Evolutionary conservation across 371 early-diverging fungal genomes (phyloP).

Genomic region (Conidiobolus incongruus): DNA sequence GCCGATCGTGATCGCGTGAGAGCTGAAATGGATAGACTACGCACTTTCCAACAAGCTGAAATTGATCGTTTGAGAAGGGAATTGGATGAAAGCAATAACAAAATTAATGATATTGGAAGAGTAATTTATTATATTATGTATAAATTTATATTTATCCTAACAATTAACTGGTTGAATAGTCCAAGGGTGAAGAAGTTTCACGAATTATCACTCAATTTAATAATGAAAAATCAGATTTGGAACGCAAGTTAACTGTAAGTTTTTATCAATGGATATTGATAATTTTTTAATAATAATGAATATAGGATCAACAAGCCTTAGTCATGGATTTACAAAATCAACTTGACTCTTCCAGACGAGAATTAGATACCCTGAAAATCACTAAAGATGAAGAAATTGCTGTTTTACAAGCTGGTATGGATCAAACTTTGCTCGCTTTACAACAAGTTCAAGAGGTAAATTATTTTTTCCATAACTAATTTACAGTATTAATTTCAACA

Average conservation of each 20-base stretch:
- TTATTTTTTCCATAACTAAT: background rate
- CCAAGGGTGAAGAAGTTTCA: constrained; percentile 64
- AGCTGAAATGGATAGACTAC: constrained; percentile 40
- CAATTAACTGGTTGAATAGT: constrained; percentile 7
- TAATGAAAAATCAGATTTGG: constrained; percentile 56
- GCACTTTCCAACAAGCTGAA: constrained; percentile 46
- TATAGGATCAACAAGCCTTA: constrained; percentile 8
- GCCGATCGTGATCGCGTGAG: constrained; percentile 60
- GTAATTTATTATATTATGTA: background rate
- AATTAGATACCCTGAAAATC: background rate
- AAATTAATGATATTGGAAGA: constrained; percentile 48
- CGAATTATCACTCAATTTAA: constrained; percentile 45
- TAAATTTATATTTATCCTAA: background rate
- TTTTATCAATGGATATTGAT: background rate
- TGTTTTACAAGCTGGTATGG: constrained; percentile 82
- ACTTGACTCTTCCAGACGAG: background rate
- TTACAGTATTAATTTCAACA: background rate
- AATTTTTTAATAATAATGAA: background rate
- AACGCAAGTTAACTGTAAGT: constrained; percentile 10
- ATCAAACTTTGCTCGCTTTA: constrained; percentile 75
- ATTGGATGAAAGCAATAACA: constrained; percentile 42
- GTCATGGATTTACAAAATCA: constrained; percentile 1
- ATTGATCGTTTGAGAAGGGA: constrained; percentile 54
- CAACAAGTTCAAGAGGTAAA: constrained; percentile 45
- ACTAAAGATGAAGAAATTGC: constrained; percentile 73